phyloP scores from a whole-genome alignment of 2,329 filamentous ascomycete genomes.

The Hymenoscyphus fraxineus region DNA sequence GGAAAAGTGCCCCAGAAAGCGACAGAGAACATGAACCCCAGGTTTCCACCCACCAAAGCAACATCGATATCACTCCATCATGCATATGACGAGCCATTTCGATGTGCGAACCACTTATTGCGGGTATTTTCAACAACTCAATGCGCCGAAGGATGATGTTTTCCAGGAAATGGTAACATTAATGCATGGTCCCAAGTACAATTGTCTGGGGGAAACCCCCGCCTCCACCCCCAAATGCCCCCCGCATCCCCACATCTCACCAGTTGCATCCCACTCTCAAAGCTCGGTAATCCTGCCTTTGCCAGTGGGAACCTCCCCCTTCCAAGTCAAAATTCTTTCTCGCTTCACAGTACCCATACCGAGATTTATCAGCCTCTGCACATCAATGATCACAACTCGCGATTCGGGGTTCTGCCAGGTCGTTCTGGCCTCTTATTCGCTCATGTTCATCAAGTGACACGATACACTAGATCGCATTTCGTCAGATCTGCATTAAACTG shows the following conservation, averaged over 20 bases:
- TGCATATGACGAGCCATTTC: background rate
- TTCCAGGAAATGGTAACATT: background rate
- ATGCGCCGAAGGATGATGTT: background rate
- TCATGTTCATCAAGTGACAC: background rate
- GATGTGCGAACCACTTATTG: background rate
- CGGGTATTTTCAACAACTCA: background rate
- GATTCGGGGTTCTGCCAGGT: background rate
- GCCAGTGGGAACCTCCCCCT: background rate
- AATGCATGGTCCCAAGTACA: background rate
- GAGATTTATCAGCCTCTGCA: background rate
- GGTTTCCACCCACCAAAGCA: background rate
- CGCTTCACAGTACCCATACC: background rate
- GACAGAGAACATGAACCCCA: background rate
- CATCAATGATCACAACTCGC: background rate
- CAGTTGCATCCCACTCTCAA: background rate
- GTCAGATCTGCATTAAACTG: background rate
- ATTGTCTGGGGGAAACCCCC: background rate
- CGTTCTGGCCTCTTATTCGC: background rate
- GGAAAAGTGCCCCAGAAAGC: background rate
- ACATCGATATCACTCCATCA: background rate
- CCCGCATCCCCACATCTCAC: background rate
- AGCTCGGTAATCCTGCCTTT: background rate
- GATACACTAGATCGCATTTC: background rate
- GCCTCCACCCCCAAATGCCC: background rate
- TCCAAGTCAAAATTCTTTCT: background rate